Conservation (phyloP, 495 filamentous ascomycete species). For the Hypomontagnella monticulosa region DNA sequence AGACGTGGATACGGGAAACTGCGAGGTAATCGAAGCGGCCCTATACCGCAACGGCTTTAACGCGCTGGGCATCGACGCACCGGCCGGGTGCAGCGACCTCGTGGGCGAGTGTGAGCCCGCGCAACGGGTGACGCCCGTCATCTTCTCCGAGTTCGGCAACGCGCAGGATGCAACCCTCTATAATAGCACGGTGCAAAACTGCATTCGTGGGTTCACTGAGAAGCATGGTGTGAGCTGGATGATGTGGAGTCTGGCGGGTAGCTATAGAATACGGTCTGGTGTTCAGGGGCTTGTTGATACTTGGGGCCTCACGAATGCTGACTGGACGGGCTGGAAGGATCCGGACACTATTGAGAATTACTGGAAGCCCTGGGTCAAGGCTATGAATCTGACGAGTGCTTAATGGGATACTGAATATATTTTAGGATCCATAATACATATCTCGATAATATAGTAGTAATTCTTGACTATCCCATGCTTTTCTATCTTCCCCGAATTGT, state of each 20-base stretch:
- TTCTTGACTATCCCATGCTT: too few relatives aligned
- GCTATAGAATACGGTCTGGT: slow-evolving; percentile 63
- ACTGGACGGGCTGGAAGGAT: slow-evolving; percentile 55
- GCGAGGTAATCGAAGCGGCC: slow-evolving; percentile 53
- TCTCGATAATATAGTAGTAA: too few relatives aligned
- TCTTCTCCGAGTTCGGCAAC: slow-evolving; percentile 62
- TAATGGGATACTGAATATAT: background rate
- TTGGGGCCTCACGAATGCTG: slow-evolving; percentile 55
- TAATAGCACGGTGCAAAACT: slow-evolving; percentile 56
- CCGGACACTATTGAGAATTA: slow-evolving; percentile 45
- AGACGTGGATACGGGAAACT: slow-evolving; percentile 53
- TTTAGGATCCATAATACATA: background rate
- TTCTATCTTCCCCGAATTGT: too few relatives aligned
- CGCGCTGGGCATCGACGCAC: slow-evolving; percentile 52
- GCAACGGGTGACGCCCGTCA: slow-evolving; percentile 52
- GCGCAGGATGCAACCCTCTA: slow-evolving; percentile 51
- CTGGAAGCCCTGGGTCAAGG: slow-evolving; percentile 52
- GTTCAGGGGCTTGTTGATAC: slow-evolving; percentile 58
- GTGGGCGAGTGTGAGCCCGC: slow-evolving; percentile 40
- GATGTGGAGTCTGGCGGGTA: slow-evolving; percentile 64
- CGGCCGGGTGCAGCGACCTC: slow-evolving; percentile 44
- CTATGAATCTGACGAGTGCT: slow-evolving; percentile 42
- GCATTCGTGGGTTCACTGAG: slow-evolving; percentile 57
- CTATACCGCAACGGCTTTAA: slow-evolving; percentile 61
- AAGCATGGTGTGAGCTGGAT: slow-evolving; percentile 62